Evolutionary conservation across 1,284 basidiomycete genomes (phyloP), one percentile per base, ranked within the genome.

Genomic region (Ustilago loliicola): DNA sequence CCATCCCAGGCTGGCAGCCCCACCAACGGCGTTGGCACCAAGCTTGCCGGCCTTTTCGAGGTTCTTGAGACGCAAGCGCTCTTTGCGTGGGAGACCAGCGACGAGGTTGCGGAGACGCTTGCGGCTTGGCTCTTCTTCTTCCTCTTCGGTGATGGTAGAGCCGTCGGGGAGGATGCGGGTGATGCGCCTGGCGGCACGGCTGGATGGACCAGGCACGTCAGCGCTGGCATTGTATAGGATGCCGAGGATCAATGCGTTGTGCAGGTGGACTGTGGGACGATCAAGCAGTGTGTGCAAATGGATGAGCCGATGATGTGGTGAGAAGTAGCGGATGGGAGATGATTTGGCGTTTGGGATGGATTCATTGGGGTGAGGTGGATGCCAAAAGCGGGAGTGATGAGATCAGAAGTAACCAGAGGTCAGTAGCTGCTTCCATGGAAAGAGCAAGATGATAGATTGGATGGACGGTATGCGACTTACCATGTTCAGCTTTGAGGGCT

Each of bases 211-310:
- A 8, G 81, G 80, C 11, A 83, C 77, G 52, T 81, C 83, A 50
- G 82, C 74, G 40, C 72, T 80, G 13, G 84, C 84, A 38, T 88
- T 88, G 84, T 87, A 87, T 30, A 88, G 82, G 69, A 88, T 86
- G 29, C 87, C 86, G 51, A 88, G 78, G 56, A 88, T 79, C 23
- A 88, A 79, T 4, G 85, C 80, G 66, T 88, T 88, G 81, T 88
- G 88, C 27, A 88, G 77, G 30, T 86, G 83, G 19, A 87, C 87
- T 87, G 76, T 38, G 25, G 42, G 4, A 2, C 8, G 59, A 34
- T 15, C 9, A 30, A 23, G 40, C 38, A 30, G 29, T n/a, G 27
- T 13, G 4, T 21, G 17, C 34, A 51, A 32, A 36, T 36, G 34
- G 34, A 7, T 3, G 42, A 21, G 17, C 17, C 42, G n/a, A 45